Evolutionary conservation across 352 stramenopile genomes (phyloP), one percentile per base, ranked within the genome.

Genomic region (Globisporangium abappressorium): DNA sequence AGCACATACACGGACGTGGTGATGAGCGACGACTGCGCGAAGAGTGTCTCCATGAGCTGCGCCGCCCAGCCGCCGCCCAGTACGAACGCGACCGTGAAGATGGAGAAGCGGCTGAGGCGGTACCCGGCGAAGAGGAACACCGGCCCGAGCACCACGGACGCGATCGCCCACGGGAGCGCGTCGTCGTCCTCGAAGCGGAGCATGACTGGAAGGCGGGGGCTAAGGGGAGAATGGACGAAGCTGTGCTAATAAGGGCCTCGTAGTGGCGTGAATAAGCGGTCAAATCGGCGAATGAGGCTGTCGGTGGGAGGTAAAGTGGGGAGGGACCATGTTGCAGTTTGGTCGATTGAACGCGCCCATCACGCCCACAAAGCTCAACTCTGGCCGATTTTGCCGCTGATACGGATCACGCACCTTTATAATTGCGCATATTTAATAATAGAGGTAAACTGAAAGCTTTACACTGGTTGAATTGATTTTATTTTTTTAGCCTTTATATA

Each of bases 311-410:
- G 18, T 49, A 49, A 49, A 49, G 11, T 22, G 18, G 43, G 43
- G 43, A 51, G 15, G 43, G 43, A 51, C 43, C 15, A 51, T 51
- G 43, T 51, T 51, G 43, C 43, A 51, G 43, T 51, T 51, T 51
- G 43, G 43, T 49, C 43, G 43, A 49, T 49, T 49, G 43, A 22
- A 24, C 43, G 18, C 12, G 43, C 43, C 43, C 43, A 51, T 51
- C 36, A 43, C 12, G 9, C 6, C 7, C 43, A 51, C 18, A 51
- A 51, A n/a, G 18, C 43, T 24, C 43, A 51, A 51, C 43, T 22
- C 43, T 49, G 43, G 4, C 15, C 5, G 41, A 15, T 49, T n/a
- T 49, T 49, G 41, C 41, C 14, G 41, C 15, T 49, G 43, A 49
- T 22, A 49, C 22, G 9, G 43, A 49, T 22, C 6, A 9, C 5